Percentiles rank a stretch among this genome's conserved stretches.
Evolutionary conservation across 345 rosid species (phyloP).

Genomic region (Reutealis trisperma): DNA sequence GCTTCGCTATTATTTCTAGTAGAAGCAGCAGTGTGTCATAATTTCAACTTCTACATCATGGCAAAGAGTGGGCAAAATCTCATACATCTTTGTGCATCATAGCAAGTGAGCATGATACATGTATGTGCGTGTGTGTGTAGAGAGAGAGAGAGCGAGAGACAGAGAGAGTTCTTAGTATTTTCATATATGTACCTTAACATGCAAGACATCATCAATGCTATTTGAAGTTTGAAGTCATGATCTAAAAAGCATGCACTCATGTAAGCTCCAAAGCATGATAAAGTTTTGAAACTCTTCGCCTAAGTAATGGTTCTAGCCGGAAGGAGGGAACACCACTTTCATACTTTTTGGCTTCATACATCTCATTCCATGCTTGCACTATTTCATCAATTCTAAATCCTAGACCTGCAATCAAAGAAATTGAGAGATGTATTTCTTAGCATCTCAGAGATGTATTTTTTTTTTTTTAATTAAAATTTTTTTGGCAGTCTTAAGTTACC

Average conservation of each 20-base stretch:
- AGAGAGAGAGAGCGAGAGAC: neutral
- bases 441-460: constrained; percentile 6
- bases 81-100: neutral
- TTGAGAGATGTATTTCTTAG: constrained; percentile 15
- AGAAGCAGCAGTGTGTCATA: neutral
- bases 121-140: too few relatives aligned
- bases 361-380: constrained; percentile 74
- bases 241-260: constrained; percentile 19
- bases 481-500: constrained; percentile 43
- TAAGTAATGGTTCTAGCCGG: constrained; percentile 67
- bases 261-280: constrained; percentile 53
- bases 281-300: constrained; percentile 53
- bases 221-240: neutral
- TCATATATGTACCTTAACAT: neutral
- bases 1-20: neutral
- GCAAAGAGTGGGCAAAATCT: neutral
- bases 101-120: neutral
- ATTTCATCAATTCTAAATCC: constrained; percentile 71
- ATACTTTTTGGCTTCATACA: constrained; percentile 72
- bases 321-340: constrained; percentile 56
- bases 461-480: constrained; percentile 1
- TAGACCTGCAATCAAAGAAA: constrained; percentile 47
- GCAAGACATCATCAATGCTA: neutral
- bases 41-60: neutral
- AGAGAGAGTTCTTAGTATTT: neutral